phyloP scores from a whole-genome alignment of 257 asterid genomes.

The Echites panduratus region DNA sequence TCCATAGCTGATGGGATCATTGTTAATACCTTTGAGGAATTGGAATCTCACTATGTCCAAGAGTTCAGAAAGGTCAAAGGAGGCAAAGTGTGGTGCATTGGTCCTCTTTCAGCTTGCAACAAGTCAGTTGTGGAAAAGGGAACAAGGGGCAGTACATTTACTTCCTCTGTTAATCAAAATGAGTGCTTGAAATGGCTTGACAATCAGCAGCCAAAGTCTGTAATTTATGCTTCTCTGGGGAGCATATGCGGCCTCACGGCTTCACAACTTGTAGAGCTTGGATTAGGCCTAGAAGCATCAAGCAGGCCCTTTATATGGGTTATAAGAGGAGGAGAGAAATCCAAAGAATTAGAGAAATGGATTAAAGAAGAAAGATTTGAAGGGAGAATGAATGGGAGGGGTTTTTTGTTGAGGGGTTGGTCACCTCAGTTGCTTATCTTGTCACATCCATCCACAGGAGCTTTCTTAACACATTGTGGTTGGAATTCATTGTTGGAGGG shows the following conservation, averaged over 20 bases:
- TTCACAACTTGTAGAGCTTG: constrained; percentile 41
- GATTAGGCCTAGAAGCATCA: constrained; percentile 43
- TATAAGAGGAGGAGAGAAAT: constrained; percentile 30
- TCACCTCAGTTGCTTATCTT: constrained; percentile 74
- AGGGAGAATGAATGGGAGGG: constrained; percentile 44
- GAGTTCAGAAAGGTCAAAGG: constrained; percentile 27
- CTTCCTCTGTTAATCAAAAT: constrained; percentile 13
- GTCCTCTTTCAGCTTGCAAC: constrained; percentile 52
- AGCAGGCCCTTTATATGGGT: constrained; percentile 42
- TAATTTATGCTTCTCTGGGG: constrained; percentile 48
- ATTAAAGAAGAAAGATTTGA: constrained; percentile 47
- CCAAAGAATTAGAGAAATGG: constrained; percentile 53
- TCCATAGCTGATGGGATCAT: constrained; percentile 31
- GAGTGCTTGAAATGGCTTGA: constrained; percentile 40
- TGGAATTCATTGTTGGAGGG: constrained; percentile 89
- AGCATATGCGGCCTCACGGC: constrained; percentile 36
- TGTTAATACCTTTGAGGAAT: constrained; percentile 47
- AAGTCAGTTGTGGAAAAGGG: constrained; percentile 24
- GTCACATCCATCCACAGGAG: constrained; percentile 52
- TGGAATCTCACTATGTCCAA: constrained; percentile 35
- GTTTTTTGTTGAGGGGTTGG: constrained; percentile 74
- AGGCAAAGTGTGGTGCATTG: constrained; percentile 55
- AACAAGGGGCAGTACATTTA: constrained; percentile 32
- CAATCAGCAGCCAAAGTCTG: constrained; percentile 24
- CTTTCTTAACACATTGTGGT: constrained; percentile 78